These are phyloP conservation scores for Tylopilus felleus DNA, from an alignment of 768 basidiomycete genomes.

Conservation along the genomic window DNA sequence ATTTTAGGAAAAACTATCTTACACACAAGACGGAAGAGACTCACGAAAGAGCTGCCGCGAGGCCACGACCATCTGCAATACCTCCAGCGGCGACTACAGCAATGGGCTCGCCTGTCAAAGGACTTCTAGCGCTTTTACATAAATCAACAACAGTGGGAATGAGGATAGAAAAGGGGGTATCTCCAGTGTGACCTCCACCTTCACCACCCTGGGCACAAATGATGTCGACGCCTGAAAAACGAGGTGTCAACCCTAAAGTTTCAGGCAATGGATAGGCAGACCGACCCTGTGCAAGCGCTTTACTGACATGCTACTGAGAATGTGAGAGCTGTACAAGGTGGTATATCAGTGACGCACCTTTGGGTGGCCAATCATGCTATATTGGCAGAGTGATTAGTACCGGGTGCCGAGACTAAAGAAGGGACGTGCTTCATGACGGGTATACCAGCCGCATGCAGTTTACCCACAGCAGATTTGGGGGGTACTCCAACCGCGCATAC, in stretches of 20 bases:
- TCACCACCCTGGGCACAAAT: constrained; percentile 89
- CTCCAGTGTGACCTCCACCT: constrained; percentile 87
- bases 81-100: constrained; percentile 83
- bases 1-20: not conserved
- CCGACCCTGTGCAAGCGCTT: constrained; percentile 69
- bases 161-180: constrained; percentile 75
- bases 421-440: constrained; percentile 76
- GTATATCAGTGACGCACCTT: constrained; percentile 45
- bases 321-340: not conserved
- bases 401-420: not conserved
- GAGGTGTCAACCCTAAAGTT: not conserved
- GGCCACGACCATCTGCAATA: constrained; percentile 77
- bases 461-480: constrained; percentile 78
- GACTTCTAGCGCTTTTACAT: constrained; percentile 65
- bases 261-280: not conserved
- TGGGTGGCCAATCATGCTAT: constrained; percentile 80
- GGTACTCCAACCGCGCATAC: constrained; percentile 86
- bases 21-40: constrained; percentile 3
- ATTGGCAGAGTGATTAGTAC: constrained; percentile 1
- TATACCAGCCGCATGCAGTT: constrained; percentile 74
- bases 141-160: constrained; percentile 80
- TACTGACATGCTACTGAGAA: constrained; percentile 56
- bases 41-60: constrained; percentile 71
- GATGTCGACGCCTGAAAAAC: constrained; percentile 68
- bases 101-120: constrained; percentile 73